Evolutionary conservation across 1,284 basidiomycete species (phyloP).

Genomic region (Puccinia coronata): DNA sequence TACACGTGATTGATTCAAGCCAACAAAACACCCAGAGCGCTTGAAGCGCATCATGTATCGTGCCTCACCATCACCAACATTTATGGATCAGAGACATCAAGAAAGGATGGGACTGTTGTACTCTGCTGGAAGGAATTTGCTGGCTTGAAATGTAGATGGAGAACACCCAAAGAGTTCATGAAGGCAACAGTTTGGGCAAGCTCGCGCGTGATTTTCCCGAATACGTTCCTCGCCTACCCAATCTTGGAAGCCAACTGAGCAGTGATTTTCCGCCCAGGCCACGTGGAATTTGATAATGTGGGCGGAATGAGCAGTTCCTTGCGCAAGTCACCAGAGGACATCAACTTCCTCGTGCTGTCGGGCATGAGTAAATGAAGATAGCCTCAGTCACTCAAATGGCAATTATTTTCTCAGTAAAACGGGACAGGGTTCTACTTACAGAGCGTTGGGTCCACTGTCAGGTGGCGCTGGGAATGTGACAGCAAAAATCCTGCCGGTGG

Average conservation of each 20-base stretch:
- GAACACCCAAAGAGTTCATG: slow-evolving; percentile 82
- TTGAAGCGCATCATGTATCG: slow-evolving; percentile 69
- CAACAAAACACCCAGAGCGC: slow-evolving; percentile 55
- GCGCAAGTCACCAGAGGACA: slow-evolving; percentile 77
- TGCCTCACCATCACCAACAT: slow-evolving; percentile 20
- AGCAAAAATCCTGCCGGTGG: slow-evolving; percentile 69
- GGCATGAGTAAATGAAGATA: slow-evolving; percentile 63
- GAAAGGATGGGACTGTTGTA: slow-evolving; percentile 1
- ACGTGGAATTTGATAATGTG: slow-evolving; percentile 89
- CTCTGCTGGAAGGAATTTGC: slow-evolving; percentile 84
- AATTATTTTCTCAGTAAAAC: not conserved
- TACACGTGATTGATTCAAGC: slow-evolving; percentile 80
- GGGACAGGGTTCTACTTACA: slow-evolving; percentile 65
- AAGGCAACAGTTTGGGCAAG: slow-evolving; percentile 75
- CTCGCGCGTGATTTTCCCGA: slow-evolving; percentile 95
- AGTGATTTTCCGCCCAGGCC: slow-evolving; percentile 93
- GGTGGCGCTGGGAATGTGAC: slow-evolving; percentile 88
- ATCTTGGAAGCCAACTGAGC: slow-evolving; percentile 76
- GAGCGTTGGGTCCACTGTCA: slow-evolving; percentile 85
- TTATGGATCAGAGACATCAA: slow-evolving; percentile 50
- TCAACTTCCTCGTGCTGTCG: slow-evolving; percentile 94
- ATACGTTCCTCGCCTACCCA: slow-evolving; percentile 86
- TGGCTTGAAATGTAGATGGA: slow-evolving; percentile 97
- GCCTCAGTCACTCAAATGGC: slow-evolving; percentile 38
- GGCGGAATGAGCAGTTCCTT: slow-evolving; percentile 62